Evolutionary conservation across 768 basidiomycete genomes (phyloP).

Genomic region (Suillus americanus): DNA sequence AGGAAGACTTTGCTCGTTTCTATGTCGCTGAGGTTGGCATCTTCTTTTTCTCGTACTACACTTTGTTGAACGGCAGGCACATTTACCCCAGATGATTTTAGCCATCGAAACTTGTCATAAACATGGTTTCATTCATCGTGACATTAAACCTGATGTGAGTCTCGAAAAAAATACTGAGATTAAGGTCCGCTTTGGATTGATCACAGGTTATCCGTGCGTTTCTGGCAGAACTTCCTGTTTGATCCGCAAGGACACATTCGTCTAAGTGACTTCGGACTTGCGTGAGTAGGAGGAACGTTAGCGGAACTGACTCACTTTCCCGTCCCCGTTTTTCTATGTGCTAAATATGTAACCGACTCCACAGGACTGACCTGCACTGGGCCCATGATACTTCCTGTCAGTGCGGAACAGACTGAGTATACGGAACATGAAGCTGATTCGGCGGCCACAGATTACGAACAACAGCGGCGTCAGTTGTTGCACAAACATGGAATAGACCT

Average conservation of each 20-base stretch:
- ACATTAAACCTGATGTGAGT: slow-evolving; percentile 92
- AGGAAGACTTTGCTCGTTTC: slow-evolving; percentile 89
- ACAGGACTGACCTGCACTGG: slow-evolving; percentile 92
- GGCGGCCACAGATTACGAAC: slow-evolving; percentile 75
- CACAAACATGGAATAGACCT: slow-evolving; percentile 95
- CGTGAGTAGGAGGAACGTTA: slow-evolving; percentile 55
- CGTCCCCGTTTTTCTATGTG: slow-evolving; percentile 8
- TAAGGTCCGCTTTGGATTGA: slow-evolving; percentile 25
- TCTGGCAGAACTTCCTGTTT: slow-evolving; percentile 87
- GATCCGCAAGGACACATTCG: slow-evolving; percentile 91
- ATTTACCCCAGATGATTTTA: slow-evolving; percentile 76
- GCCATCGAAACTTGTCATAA: slow-evolving; percentile 92
- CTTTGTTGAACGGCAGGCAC: slow-evolving; percentile 21
- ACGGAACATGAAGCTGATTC: slow-evolving; percentile 16
- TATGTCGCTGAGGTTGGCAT: slow-evolving; percentile 85
- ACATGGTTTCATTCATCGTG: slow-evolving; percentile 95
- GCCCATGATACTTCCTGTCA: slow-evolving; percentile 92
- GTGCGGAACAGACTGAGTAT: slow-evolving; percentile 17
- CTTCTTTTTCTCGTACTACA: slow-evolving; percentile 20
- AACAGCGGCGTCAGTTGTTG: slow-evolving; percentile 84
- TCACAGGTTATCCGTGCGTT: slow-evolving; percentile 25
- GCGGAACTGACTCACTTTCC: slow-evolving; percentile 21
- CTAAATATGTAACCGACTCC: slow-evolving; percentile 21
- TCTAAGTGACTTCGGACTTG: slow-evolving; percentile 94
- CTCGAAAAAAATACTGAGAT: slow-evolving; percentile 23